Conservation (phyloP, 768 basidiomycete genomes). For the Coprinopsis sp. region DNA sequence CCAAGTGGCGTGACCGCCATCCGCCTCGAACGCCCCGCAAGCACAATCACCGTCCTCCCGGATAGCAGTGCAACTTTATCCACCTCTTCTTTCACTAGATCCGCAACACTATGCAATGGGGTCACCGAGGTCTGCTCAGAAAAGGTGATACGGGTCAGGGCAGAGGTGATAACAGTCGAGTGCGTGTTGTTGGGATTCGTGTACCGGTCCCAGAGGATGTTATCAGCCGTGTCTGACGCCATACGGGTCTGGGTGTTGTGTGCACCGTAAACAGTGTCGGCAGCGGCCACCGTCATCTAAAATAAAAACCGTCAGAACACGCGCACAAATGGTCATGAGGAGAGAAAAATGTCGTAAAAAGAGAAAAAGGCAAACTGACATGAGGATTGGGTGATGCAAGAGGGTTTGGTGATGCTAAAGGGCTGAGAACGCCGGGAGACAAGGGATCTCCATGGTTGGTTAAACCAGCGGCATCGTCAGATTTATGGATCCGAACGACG, state of each 20-base stretch:
- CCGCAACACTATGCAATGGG: slow-evolving; percentile 55
- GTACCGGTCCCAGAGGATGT: slow-evolving; percentile 68
- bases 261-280: slow-evolving; percentile 71
- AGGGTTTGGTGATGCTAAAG: slow-evolving; percentile 4
- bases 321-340: neutral
- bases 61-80: slow-evolving; percentile 18
- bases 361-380: neutral
- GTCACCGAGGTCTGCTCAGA: slow-evolving; percentile 38
- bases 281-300: slow-evolving; percentile 41
- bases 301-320: neutral
- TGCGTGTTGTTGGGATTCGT: slow-evolving; percentile 28
- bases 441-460: slow-evolving; percentile 4
- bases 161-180: slow-evolving; percentile 26
- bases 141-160: slow-evolving; percentile 68
- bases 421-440: slow-evolving; percentile 12
- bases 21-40: slow-evolving; percentile 71
- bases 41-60: slow-evolving; percentile 52
- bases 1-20: slow-evolving; percentile 57
- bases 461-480: slow-evolving; percentile 23
- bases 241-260: slow-evolving; percentile 61
- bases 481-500: slow-evolving; percentile 57
- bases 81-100: slow-evolving; percentile 32
- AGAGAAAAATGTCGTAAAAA: neutral
- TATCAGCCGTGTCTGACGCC: slow-evolving; percentile 80
- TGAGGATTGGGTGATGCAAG: too few relatives aligned